Evolutionary conservation across 371 early-diverging fungal genomes (phyloP), one percentile per base, ranked within the genome.

Genomic region (Batrachochytrium dendrobatidis): DNA sequence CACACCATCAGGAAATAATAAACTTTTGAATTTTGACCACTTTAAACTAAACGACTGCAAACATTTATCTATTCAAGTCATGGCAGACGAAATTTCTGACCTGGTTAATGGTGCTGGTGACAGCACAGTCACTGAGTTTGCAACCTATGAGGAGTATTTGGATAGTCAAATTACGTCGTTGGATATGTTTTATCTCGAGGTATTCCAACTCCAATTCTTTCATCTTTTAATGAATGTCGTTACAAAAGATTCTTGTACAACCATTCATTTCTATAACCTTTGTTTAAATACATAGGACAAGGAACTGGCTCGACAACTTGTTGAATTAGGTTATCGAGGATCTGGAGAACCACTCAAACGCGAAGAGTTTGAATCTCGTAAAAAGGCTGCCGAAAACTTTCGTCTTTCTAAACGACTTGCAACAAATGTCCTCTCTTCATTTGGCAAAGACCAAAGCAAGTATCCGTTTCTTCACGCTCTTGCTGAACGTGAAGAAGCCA

Each of bases 101-200:
- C 22, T 60, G 0, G 56, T 35, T 25, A 59, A 33, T 32, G 64
- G 68, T 15, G 29, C 64, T 8, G 80, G 72, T 17, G 77, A 75
- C 63, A 72, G 48, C 54, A 69, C 69, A 17, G 72, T 76, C 46
- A 70, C 77, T 31, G 78, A 81, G 60, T 79, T 75, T 65, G 71
- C 72, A 17, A 77, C 76, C 1, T 81, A 79, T 58, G 81, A 81
- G 61, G 81, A 81, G 34, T 81, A 81, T 66, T 67, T 81, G 8
- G 81, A 81, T 69, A 64, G 65, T 29, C 81, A 79, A 46, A 77
- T 81, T 52, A 72, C 73, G 7, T 63, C 74, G 0, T 43, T 70
- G 17, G 81, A 81, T 59, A 61, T 81, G 25, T 81, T 65, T 67
- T 81, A 79, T 53, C 68, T 81, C 20, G 81, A 81, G 61, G 75